Base-by-base conservation (phyloP, 2,329 filamentous ascomycete genomes). In the Phaeosphaeriaceae sp. region DNA sequence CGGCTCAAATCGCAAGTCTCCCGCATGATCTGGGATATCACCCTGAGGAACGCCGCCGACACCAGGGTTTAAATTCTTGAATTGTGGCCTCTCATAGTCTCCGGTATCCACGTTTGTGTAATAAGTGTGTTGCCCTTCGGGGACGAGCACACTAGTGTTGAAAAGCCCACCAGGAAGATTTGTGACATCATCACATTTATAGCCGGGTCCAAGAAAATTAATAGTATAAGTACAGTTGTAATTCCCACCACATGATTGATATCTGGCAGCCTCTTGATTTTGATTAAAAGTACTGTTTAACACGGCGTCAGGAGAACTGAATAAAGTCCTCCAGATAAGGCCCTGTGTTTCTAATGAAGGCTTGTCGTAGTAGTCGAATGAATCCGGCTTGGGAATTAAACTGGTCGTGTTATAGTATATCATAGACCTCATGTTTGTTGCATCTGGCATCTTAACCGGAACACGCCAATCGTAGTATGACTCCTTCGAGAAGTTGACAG, bases 351-450 rank as follows among this genome's bases (percentile, higher is more conserved):
- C 63, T 7, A 61, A 54, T 20, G 68, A 70, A 1, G 69, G 69
- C 42, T 69, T 61, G 18, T 72, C 68, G 39, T 66, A 74, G 37
- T 73, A 73, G 38, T 74, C 71, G 30, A 70, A 72, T 56, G 60
- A 71, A 0, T 61, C 64, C n/a, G 50, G 43, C 1, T 36, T 61
- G 4, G 51, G 23, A 0, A 55, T 43, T n/a, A n/a, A n/a, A 38
- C 70, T 67, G 0, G 71, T 73, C 3, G 69, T 72, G 23, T 72
- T 74, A 46, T 62, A 70, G 42, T 57, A 72, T 50, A 69, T 62
- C 3, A 72, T 13, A 0, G 66, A 68, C 43, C 56, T 64, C 39
- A 60, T 67, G 17, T 52, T 62, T 7, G 51, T 56, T 7, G 61
- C 61, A 39, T 64, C 58, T 1, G 38, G 30, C 28, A 60, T 44